Evolutionary conservation across 2,329 filamentous ascomycete genomes (phyloP).

Genomic region (Fusarium sp.): DNA sequence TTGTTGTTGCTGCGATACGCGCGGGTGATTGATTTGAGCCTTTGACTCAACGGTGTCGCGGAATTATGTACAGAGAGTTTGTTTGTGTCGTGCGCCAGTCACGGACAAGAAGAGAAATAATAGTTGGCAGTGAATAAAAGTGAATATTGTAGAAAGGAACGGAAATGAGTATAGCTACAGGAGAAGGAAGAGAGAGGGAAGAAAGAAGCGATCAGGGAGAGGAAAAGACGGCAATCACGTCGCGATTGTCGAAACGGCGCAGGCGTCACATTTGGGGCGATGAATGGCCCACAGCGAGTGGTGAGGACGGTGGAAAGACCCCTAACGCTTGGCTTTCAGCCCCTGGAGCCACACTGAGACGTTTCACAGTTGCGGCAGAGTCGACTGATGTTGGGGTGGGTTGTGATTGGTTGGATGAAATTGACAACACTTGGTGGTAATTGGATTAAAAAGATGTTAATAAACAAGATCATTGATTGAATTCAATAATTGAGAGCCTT

Average conservation of each 20-base stretch:
- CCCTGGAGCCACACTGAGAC: slow-evolving; percentile 38
- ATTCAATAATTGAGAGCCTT: background rate
- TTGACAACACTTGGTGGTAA: background rate
- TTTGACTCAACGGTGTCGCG: background rate
- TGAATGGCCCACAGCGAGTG: slow-evolving; percentile 32
- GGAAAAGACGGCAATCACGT: slow-evolving; percentile 41
- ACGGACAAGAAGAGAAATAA: slow-evolving; percentile 32
- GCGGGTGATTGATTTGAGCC: background rate
- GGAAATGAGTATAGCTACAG: slow-evolving; percentile 18
- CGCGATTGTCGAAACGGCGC: slow-evolving; percentile 31
- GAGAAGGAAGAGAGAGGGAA: slow-evolving; percentile 10
- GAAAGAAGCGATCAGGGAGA: slow-evolving; percentile 19
- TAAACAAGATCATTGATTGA: too few species aligned
- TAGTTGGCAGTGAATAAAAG: slow-evolving; percentile 7
- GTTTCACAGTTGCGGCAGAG: slow-evolving; percentile 57
- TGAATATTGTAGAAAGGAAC: slow-evolving; percentile 3
- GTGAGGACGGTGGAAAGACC: slow-evolving; percentile 34
- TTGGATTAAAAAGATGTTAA: background rate
- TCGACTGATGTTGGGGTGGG: slow-evolving; percentile 37
- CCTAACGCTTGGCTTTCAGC: slow-evolving; percentile 23
- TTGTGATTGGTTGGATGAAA: slow-evolving; percentile 33
- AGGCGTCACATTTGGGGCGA: slow-evolving; percentile 26
- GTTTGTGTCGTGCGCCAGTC: slow-evolving; percentile 40
- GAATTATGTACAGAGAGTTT: slow-evolving; percentile 15
- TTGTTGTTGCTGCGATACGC: background rate